These are phyloP conservation scores for Viridothelium virens DNA, from an alignment of 495 filamentous ascomycete genomes.

Conservation along the genomic window DNA sequence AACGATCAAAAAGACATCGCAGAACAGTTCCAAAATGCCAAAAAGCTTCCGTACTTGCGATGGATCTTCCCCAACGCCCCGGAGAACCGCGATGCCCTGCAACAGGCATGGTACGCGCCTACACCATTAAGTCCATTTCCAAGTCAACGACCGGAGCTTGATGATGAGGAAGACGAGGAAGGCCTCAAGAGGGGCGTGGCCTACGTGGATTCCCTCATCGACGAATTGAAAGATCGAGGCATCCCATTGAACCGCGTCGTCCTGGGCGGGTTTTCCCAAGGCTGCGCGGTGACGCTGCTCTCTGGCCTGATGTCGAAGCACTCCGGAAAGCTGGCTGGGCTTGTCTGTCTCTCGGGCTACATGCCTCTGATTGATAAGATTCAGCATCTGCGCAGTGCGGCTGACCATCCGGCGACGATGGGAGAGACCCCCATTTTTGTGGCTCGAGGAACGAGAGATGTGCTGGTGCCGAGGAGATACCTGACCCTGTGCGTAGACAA, in stretches of 20 bases:
- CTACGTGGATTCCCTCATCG: constrained; percentile 37
- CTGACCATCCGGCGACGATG: constrained; percentile 23
- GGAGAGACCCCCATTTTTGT: constrained; percentile 31
- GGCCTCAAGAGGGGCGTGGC: constrained; percentile 34
- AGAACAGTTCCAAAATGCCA: constrained; percentile 37
- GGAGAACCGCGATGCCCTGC: constrained; percentile 36
- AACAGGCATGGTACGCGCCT: constrained; percentile 38
- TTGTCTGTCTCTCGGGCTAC: constrained; percentile 39
- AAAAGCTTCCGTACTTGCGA: constrained; percentile 35
- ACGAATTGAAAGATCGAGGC: constrained; percentile 33
- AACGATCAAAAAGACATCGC: constrained; percentile 25
- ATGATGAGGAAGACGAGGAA: constrained; percentile 33
- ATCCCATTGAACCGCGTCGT: constrained; percentile 35
- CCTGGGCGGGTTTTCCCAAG: constrained; percentile 41
- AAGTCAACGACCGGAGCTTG: constrained; percentile 27
- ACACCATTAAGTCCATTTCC: constrained; percentile 34
- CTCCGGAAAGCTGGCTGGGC: constrained; percentile 32
- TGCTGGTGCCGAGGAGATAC: constrained; percentile 30
- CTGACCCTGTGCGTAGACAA: constrained; percentile 27
- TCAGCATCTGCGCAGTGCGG: constrained; percentile 24
- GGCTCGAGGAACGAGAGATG: constrained; percentile 29
- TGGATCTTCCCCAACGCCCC: constrained; percentile 42
- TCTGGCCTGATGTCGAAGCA: constrained; percentile 34
- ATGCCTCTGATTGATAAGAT: constrained; percentile 32
- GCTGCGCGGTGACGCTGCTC: constrained; percentile 36